phyloP scores from a whole-genome alignment of 106 monocot species.

The Ottelia alismoides region DNA sequence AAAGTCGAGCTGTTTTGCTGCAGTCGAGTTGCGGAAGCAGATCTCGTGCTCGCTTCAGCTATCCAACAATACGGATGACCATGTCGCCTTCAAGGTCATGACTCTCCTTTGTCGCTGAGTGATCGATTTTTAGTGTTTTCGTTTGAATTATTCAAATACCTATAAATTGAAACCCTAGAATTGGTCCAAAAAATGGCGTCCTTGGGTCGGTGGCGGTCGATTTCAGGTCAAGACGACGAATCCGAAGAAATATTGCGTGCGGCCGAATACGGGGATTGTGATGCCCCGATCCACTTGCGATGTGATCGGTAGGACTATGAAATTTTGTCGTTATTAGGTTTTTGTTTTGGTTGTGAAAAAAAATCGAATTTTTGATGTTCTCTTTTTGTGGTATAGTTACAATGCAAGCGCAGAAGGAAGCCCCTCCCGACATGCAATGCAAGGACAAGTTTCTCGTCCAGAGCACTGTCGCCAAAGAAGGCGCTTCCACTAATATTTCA shows the following conservation, averaged over 20 bases:
- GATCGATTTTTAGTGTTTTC: neutral
- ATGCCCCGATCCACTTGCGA: constrained; percentile 47
- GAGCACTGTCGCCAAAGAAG: constrained; percentile 25
- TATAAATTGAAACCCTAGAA: neutral
- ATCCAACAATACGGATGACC: constrained; percentile 62
- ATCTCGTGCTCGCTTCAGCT: constrained; percentile 83
- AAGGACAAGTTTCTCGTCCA: constrained; percentile 92
- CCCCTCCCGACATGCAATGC: constrained; percentile 57
- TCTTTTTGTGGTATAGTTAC: constrained; percentile 41
- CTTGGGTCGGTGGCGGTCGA: neutral
- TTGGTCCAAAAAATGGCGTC: neutral
- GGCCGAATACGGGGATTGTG: constrained; percentile 61
- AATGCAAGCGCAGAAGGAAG: constrained; percentile 84
- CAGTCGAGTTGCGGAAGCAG: constrained; percentile 91
- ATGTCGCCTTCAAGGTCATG: constrained; percentile 74
- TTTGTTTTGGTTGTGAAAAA: neutral
- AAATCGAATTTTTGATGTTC: neutral
- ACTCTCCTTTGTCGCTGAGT: neutral
- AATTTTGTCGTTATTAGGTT: neutral
- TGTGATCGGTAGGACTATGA: constrained; percentile 34
- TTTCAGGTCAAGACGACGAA: constrained; percentile 77
- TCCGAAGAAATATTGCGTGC: constrained; percentile 76
- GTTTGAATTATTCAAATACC: neutral
- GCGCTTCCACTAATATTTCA: constrained; percentile 32
- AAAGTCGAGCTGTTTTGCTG: neutral